Conservation (phyloP, 257 asterid species). For the Solanum piurae region DNA sequence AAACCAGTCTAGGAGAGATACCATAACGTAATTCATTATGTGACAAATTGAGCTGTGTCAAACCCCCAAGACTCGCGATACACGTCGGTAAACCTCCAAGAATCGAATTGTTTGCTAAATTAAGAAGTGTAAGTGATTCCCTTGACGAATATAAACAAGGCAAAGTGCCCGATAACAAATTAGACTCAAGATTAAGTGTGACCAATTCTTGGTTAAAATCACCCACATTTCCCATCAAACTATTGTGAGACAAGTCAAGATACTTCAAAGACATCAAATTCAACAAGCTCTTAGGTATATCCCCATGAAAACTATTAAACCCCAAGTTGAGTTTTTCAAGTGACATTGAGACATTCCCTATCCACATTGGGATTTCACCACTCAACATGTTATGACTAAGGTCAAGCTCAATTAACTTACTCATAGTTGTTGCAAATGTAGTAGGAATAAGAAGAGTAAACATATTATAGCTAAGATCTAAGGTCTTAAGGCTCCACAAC, state of each 20-base stretch:
- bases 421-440: slow-evolving; percentile 15
- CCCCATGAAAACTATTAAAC: slow-evolving; percentile 47
- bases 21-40: slow-evolving; percentile 55
- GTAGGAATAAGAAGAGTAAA: slow-evolving; percentile 32
- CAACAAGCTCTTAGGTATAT: slow-evolving; percentile 47
- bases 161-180: slow-evolving; percentile 56
- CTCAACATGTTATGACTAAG: slow-evolving; percentile 44
- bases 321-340: slow-evolving; percentile 45
- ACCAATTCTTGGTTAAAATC: slow-evolving; percentile 51
- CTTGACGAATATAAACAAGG: slow-evolving; percentile 60
- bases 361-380: slow-evolving; percentile 56
- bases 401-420: slow-evolving; percentile 32
- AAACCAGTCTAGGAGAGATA: slow-evolving; percentile 70
- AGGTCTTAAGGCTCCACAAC: slow-evolving; percentile 23
- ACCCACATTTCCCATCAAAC: slow-evolving; percentile 39
- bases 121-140: slow-evolving; percentile 51
- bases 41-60: slow-evolving; percentile 69
- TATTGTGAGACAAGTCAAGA: slow-evolving; percentile 69
- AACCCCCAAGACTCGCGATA: slow-evolving; percentile 36
- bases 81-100: slow-evolving; percentile 85
- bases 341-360: slow-evolving; percentile 48
- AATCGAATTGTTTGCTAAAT: slow-evolving; percentile 63
- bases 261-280: slow-evolving; percentile 24
- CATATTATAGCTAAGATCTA: slow-evolving; percentile 66
- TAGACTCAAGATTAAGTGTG: slow-evolving; percentile 48